These are phyloP conservation scores for Ophryocystis elektroscirrha DNA, from an alignment of 169 alveolate species.

Conservation along the genomic window DNA sequence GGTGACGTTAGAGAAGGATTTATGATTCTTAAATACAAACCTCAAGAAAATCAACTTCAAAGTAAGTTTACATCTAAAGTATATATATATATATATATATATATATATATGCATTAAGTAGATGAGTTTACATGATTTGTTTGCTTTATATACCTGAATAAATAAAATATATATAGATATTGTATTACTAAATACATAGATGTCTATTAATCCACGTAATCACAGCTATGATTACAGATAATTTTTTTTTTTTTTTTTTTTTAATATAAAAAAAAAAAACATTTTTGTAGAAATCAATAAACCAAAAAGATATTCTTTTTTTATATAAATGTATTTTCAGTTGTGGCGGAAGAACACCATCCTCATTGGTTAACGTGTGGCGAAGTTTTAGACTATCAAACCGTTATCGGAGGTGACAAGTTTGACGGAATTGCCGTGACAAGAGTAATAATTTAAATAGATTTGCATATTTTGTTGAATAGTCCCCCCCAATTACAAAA, in stretches of 20 bases:
- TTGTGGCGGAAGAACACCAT: constrained; percentile 63
- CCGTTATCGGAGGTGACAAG: constrained; percentile 59
- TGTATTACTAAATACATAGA: neutral
- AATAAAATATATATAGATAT: too few species aligned
- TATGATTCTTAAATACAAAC: constrained; percentile 57
- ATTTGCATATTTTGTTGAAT: too few species aligned
- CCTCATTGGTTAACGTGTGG: constrained; percentile 83
- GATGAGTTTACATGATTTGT: too few species aligned
- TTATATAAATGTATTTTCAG: too few species aligned
- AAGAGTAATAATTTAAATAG: constrained; percentile 51
- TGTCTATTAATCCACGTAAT: too few species aligned
- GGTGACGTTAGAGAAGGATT: constrained; percentile 74
- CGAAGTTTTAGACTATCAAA: constrained; percentile 66
- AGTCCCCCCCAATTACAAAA: constrained; percentile 10
- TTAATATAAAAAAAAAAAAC: too few species aligned
- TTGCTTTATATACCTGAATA: too few species aligned
- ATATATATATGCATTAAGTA: neutral
- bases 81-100: neutral
- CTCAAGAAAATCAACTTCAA: constrained; percentile 39
- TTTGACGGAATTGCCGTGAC: constrained; percentile 65
- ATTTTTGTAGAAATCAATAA: too few species aligned
- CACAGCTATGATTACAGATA: too few species aligned
- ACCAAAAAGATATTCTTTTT: constrained; percentile 31
- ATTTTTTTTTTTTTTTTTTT: too few species aligned
- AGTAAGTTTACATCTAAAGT: constrained; percentile 15